Conservation (phyloP, 768 basidiomycete species). For the Leccinum ochraceum region DNA sequence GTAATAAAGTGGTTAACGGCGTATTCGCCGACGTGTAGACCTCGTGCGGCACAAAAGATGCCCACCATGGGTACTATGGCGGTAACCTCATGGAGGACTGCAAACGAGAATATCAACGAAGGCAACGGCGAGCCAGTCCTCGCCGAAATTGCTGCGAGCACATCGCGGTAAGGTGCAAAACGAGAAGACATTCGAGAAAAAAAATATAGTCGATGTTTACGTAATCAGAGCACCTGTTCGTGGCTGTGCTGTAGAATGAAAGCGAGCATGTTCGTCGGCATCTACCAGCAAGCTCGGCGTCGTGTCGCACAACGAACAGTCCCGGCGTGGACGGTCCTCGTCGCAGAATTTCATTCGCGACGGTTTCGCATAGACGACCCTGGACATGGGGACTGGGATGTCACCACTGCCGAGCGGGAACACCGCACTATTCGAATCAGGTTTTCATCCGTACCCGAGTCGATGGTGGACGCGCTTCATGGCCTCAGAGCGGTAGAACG, state of each 20-base stretch:
- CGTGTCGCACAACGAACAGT: conserved; percentile 6
- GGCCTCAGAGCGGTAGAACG: conserved; percentile 57
- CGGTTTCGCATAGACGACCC: conserved; percentile 28
- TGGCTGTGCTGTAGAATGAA: conserved; percentile 17
- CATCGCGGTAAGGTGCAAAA: conserved; percentile 51
- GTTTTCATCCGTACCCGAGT: conserved; percentile 41
- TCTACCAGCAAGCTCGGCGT: conserved; percentile 11
- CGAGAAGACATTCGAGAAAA: conserved; percentile 28
- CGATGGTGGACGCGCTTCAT: conserved; percentile 51
- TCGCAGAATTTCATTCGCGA: conserved; percentile 6
- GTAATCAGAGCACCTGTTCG: conserved; percentile 16
- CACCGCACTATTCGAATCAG: conserved; percentile 40
- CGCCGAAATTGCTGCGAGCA: conserved; percentile 59
- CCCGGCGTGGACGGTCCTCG: background rate
- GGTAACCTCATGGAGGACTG: conserved; percentile 82
- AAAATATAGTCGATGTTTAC: conserved; percentile 17
- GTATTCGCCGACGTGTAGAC: conserved; percentile 67
- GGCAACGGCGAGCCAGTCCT: conserved; percentile 76
- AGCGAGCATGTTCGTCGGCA: conserved; percentile 17
- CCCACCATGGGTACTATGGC: conserved; percentile 75
- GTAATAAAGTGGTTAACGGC: conserved; percentile 47
- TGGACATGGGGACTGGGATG: conserved; percentile 21
- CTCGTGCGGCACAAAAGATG: conserved; percentile 68
- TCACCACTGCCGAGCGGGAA: conserved; percentile 7
- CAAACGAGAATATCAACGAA: conserved; percentile 77